phyloP scores from a whole-genome alignment of 1,139 yeast species.

The Wickerhamiella infanticola region DNA sequence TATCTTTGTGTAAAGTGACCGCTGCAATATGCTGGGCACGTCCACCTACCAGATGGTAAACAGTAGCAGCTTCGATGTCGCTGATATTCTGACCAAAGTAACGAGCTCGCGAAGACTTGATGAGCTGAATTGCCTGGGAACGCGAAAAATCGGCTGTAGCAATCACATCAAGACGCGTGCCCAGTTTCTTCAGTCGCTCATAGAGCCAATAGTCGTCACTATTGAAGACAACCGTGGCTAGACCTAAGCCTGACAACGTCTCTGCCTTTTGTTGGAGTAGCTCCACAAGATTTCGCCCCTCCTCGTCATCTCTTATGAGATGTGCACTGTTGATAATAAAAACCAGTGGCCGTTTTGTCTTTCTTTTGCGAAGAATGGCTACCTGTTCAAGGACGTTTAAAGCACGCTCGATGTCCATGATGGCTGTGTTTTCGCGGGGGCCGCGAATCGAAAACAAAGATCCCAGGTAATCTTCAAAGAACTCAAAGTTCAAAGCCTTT shows the following conservation, averaged over 20 bases:
- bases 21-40: conserved; percentile 70
- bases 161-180: conserved; percentile 60
- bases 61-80: conserved; percentile 33
- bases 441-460: conserved; percentile 70
- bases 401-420: conserved; percentile 70
- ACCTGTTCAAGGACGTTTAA: conserved; percentile 61
- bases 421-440: conserved; percentile 72
- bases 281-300: conserved; percentile 57
- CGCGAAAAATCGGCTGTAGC: conserved; percentile 55
- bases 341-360: conserved; percentile 40
- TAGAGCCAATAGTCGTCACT: conserved; percentile 83
- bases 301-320: conserved; percentile 53
- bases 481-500: conserved; percentile 56
- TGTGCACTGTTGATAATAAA: conserved; percentile 63
- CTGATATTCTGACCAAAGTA: conserved; percentile 29
- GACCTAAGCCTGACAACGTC: conserved; percentile 55
- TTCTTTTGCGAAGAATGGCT: conserved; percentile 35
- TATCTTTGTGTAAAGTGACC: conserved; percentile 45
- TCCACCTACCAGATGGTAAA: conserved; percentile 66
- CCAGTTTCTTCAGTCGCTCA: conserved; percentile 55
- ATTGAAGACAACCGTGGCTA: conserved; percentile 61
- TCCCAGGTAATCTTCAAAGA: conserved; percentile 71
- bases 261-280: conserved; percentile 75
- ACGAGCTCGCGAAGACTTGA: conserved; percentile 38
- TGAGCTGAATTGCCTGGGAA: conserved; percentile 39